phyloP scores from a whole-genome alignment of 441 rosid genomes.

The Pelargonium myrrhifolium region DNA sequence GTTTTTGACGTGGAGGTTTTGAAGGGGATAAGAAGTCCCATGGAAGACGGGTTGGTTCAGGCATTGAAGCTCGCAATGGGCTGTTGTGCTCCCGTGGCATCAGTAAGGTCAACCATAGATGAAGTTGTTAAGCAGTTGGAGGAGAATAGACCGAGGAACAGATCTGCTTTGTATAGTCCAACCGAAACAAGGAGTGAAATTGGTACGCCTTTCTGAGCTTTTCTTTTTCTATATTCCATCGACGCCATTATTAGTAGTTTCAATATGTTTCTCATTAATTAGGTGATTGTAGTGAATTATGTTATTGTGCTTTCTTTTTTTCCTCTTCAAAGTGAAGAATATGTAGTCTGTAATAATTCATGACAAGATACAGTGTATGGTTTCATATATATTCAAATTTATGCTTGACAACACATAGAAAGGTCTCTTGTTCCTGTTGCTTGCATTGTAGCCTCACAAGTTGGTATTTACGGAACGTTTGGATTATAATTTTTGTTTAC shows the following conservation, averaged over 20 bases:
- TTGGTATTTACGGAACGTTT: too few species aligned
- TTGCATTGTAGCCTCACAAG: too few species aligned
- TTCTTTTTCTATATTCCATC: constrained; percentile 14
- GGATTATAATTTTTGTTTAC: too few species aligned
- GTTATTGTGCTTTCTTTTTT: background rate
- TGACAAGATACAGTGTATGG: background rate
- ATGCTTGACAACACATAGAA: background rate
- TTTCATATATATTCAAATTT: background rate
- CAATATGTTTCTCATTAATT: constrained; percentile 10
- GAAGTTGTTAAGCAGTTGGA: constrained; percentile 95
- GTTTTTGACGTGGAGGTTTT: constrained; percentile 75
- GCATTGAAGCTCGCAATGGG: constrained; percentile 98
- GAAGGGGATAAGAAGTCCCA: constrained; percentile 80
- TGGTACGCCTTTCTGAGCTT: constrained; percentile 61
- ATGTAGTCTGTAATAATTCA: constrained; percentile 5
- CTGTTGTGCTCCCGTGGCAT: constrained; percentile 85
- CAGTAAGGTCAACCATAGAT: constrained; percentile 88
- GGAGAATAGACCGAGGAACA: constrained; percentile 89
- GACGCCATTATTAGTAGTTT: constrained; percentile 9
- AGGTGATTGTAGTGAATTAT: constrained; percentile 12
- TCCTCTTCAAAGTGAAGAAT: background rate
- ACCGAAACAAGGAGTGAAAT: constrained; percentile 73
- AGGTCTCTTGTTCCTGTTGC: background rate
- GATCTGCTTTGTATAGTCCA: constrained; percentile 90
- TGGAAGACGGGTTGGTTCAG: constrained; percentile 94